Base-by-base conservation (phyloP, 257 asterid genomes). In the Echites panduratus region DNA sequence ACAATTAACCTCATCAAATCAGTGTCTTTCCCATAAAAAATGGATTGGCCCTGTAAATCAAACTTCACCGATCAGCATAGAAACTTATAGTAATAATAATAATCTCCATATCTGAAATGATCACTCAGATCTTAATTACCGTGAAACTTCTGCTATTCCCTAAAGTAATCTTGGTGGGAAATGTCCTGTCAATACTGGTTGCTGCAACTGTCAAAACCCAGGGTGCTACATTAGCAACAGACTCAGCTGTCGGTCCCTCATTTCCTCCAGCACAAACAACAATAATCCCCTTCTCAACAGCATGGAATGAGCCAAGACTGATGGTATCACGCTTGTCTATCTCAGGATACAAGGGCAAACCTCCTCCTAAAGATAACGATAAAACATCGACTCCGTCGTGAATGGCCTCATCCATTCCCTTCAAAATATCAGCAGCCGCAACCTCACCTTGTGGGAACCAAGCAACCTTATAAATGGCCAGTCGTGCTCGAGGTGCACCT, bases 151-250 rank as follows among this genome's bases (percentile, higher is more conserved):
- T 72, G 14, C 77, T 82, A 88, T 89, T 89, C 26, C 91, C 89
- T 7, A 93, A 78, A 53, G 82, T 12, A 0, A 89, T 88, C 45
- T 82, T 79, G 73, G 92, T 86, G 16, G 91, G 84, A 65, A 90
- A 93, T 47, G 80, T 86, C 52, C 77, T 70, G 47, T 75, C 83
- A 40, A 75, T 57, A 29, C 65, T 75, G 19, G 43, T 47, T 17
- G 79, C 83, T 17, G 77, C 79, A 9, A 79, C 83, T 20, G 79
- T 74, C 26, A 75, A 13, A 12, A 75, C 17, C 83, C 83, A 70
- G 0, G 79, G 83, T 5, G 76, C 76, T 6, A 66, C 44, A 49
- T 71, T 73, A 12, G 26, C 7, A 0, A 66, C 27, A 17, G 74
- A 20, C 24, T 17, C 40, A 17, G 66, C 22, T 4, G 17, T 8